A percentile compares a stretch with the other conserved stretches of the same genome.
Conservation (phyloP, 2,329 filamentous ascomycete genomes). For the Huntiella decipiens region DNA sequence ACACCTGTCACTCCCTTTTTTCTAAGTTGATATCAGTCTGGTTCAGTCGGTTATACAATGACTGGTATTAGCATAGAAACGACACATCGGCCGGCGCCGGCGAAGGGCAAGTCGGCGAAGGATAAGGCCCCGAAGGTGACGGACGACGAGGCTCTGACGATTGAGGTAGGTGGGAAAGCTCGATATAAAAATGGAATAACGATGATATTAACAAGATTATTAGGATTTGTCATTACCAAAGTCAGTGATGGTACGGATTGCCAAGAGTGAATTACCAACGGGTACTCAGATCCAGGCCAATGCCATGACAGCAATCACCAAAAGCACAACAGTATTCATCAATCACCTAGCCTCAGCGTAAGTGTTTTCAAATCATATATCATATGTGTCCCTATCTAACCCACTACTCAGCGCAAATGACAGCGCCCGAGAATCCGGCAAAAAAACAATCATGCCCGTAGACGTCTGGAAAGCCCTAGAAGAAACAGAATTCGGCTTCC, state of each 20-base stretch:
- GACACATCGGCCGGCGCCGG: constrained; percentile 15
- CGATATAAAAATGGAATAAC: not conserved
- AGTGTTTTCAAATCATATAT: constrained; percentile 17
- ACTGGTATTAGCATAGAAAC: constrained; percentile 12
- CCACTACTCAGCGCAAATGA: constrained; percentile 45
- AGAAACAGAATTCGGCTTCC: constrained; percentile 59
- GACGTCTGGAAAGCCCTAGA: constrained; percentile 62
- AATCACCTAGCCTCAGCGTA: constrained; percentile 62
- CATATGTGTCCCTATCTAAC: not conserved
- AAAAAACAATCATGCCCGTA: constrained; percentile 59
- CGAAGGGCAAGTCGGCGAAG: constrained; percentile 15
- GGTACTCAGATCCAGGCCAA: constrained; percentile 74
- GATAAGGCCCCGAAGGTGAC: constrained; percentile 16
- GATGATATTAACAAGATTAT: not conserved
- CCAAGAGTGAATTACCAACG: constrained; percentile 60
- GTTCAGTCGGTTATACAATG: too few relatives aligned
- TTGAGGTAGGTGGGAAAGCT: constrained; percentile 27
- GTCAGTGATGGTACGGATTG: constrained; percentile 61
- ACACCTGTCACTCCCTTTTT: too few relatives aligned
- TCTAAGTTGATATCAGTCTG: too few relatives aligned
- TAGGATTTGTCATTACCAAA: constrained; percentile 58
- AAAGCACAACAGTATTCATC: constrained; percentile 69
- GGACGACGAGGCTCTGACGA: constrained; percentile 24
- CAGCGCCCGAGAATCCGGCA: constrained; percentile 42
- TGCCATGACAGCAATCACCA: constrained; percentile 59